Base-by-base conservation (phyloP, 2,329 filamentous ascomycete genomes). In the Pseudogymnoascus sp. region DNA sequence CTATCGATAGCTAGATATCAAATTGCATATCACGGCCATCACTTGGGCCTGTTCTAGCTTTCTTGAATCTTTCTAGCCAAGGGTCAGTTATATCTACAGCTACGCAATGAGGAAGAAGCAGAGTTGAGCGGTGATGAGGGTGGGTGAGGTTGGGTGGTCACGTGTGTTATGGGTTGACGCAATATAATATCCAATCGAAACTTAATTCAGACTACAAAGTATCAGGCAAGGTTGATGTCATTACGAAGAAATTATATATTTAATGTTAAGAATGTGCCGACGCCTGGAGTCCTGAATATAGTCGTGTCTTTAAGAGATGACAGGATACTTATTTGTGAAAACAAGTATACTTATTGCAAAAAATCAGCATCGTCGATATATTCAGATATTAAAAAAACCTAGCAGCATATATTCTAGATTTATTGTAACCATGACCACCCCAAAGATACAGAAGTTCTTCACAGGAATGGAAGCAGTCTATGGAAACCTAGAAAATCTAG, bases 141-240 rank as follows among this genome's bases (percentile, higher is more conserved):
- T 21, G 21, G 21, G 21, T 21, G 21, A 21, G 21, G 21, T 21
- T 21, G 21, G 21, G 21, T 2, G 21, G 21, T 21, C 21, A 21
- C 21, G 21, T 21, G 21, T 21, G 21, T 21, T 21, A 21, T 21
- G 3, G 21, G 21, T 21, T 21, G 21, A 21, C 21, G 21, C 21
- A 21, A 21, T 21, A 5, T 12, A 51, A 31, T 27, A 29, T 51
- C 25, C 13, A 51, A 25, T 10, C 44, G 13, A 31, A 15, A 44
- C 17, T 44, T 44, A 15, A 7, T 48, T 33, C 48, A 31, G 12
- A 33, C 9, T 3, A 55, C 29, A 33, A 17, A 33, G 48, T 21
- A 21, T 55, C 48, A 55, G 48, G 29, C 15, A 55, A 55, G 48
- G 7, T 10, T 55, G 48, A 55, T 55, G 48, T 55, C 48, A 55